Percentiles rank a stretch among this genome's conserved stretches.
Conservation (phyloP, 2,329 filamentous ascomycete species). For the Trematosphaeria pertusa region DNA sequence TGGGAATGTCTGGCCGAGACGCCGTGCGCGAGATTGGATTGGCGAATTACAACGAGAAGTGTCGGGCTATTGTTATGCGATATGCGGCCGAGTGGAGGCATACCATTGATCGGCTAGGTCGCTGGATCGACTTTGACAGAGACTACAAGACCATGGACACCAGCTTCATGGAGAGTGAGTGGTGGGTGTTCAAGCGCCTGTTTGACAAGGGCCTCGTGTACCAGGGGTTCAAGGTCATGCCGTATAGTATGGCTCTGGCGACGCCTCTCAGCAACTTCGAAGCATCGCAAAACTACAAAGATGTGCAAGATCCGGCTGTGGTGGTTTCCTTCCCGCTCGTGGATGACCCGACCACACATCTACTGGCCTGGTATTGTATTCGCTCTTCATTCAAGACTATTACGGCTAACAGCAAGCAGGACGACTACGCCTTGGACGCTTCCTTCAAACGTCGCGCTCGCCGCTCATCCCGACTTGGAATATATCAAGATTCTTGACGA, state of each 20-base stretch:
- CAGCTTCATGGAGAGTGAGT: conserved; percentile 94
- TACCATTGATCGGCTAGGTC: conserved; percentile 85
- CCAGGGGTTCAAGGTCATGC: conserved; percentile 90
- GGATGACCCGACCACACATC: conserved; percentile 74
- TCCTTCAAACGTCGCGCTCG: conserved; percentile 79
- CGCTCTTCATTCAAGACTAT: not conserved
- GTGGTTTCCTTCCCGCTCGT: conserved; percentile 87
- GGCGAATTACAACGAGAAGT: conserved; percentile 89
- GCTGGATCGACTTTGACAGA: conserved; percentile 98
- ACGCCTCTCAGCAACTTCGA: conserved; percentile 94
- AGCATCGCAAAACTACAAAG: conserved; percentile 92
- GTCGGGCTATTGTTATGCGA: conserved; percentile 90
- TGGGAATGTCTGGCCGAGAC: conserved; percentile 85
- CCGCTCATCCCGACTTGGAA: conserved; percentile 81
- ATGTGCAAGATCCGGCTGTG: conserved; percentile 87
- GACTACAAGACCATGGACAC: conserved; percentile 98
- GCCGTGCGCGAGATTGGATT: conserved; percentile 88
- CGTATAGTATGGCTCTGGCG: conserved; percentile 88
- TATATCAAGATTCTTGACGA: conserved; percentile 88
- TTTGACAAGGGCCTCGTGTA: conserved; percentile 91
- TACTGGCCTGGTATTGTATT: conserved; percentile 72
- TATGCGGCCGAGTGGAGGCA: conserved; percentile 86
- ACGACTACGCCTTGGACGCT: conserved; percentile 90
- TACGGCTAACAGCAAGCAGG: too few relatives aligned
- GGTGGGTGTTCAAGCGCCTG: conserved; percentile 96